phyloP scores from a whole-genome alignment of 768 basidiomycete species.

The Pleurotus djamor region DNA sequence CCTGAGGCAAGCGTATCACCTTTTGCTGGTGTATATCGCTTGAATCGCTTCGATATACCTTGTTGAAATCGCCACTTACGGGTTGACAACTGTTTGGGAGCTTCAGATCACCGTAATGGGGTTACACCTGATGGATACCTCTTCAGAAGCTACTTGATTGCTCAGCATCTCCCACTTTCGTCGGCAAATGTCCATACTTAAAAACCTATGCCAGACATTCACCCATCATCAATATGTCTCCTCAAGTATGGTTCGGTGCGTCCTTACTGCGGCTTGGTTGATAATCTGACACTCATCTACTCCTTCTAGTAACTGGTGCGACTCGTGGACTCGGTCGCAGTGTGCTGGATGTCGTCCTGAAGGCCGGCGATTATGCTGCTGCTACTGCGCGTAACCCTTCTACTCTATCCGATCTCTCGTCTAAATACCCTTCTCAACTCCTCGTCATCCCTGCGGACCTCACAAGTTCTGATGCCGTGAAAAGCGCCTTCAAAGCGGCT shows the following conservation, averaged over 20 bases:
- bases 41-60: too few species aligned
- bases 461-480: conserved; percentile 23
- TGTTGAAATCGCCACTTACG: too few species aligned
- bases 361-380: conserved; percentile 33
- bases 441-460: conserved; percentile 35
- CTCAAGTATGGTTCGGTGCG: conserved; percentile 8
- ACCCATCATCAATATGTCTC: conserved; percentile 4
- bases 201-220: not conserved
- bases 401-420: conserved; percentile 23
- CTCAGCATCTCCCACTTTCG: conserved; percentile 6
- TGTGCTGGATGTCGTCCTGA: conserved; percentile 29
- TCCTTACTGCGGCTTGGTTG: not conserved
- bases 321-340: conserved; percentile 35
- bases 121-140: not conserved
- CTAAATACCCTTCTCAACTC: conserved; percentile 25
- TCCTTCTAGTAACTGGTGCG: conserved; percentile 10
- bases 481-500: conserved; percentile 25
- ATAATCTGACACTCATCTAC: not conserved
- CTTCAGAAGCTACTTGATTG: not conserved
- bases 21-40: too few species aligned
- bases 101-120: not conserved
- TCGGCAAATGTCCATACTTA: not conserved
- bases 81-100: too few species aligned
- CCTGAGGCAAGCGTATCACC: too few species aligned
- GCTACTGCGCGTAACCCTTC: conserved; percentile 35